A percentile compares a stretch with the other conserved stretches of the same genome.
phyloP scores from a whole-genome alignment of 202 grass and related monocot species.

The Alloteropsis angusta region DNA sequence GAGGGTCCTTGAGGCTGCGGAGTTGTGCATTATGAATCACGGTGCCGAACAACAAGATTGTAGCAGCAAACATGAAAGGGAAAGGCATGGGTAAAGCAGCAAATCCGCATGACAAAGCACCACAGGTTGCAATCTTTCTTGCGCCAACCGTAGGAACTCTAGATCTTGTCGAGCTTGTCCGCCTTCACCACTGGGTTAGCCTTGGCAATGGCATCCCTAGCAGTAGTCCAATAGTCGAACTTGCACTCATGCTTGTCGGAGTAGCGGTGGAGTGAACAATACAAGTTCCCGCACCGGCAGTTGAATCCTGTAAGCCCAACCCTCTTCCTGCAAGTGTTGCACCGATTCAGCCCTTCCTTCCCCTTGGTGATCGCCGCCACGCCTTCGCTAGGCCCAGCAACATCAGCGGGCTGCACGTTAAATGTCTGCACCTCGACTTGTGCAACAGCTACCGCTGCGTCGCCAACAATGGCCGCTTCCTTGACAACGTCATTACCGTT shows the following conservation, averaged over 20 bases:
- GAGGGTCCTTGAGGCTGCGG: constrained; percentile 26
- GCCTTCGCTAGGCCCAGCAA: constrained; percentile 25
- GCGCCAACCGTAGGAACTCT: not conserved
- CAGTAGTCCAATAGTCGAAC: constrained; percentile 68
- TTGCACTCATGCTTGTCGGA: constrained; percentile 78
- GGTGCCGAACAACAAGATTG: constrained; percentile 22
- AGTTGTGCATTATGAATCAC: constrained; percentile 21
- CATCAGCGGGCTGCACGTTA: constrained; percentile 2
- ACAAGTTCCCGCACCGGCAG: constrained; percentile 73
- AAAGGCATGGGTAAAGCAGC: constrained; percentile 31
- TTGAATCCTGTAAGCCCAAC: constrained; percentile 76
- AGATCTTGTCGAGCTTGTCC: constrained; percentile 88
- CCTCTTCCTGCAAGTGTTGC: constrained; percentile 55
- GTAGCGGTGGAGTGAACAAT: constrained; percentile 56
- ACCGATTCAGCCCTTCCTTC: constrained; percentile 53
- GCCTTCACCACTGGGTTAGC: constrained; percentile 87
- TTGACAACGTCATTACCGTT: constrained; percentile 36
- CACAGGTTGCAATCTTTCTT: not conserved
- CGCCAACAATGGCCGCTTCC: constrained; percentile 11
- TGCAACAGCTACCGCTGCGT: constrained; percentile 2
- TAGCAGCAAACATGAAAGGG: constrained; percentile 41
- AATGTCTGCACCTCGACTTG: constrained; percentile 10
- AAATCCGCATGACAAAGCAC: not conserved
- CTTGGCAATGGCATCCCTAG: constrained; percentile 77
- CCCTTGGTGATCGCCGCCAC: constrained; percentile 17